A percentile compares a stretch with the other conserved stretches of the same genome.
phyloP scores from a whole-genome alignment of 495 filamentous ascomycete species.

The Cenococcum geophilum region DNA sequence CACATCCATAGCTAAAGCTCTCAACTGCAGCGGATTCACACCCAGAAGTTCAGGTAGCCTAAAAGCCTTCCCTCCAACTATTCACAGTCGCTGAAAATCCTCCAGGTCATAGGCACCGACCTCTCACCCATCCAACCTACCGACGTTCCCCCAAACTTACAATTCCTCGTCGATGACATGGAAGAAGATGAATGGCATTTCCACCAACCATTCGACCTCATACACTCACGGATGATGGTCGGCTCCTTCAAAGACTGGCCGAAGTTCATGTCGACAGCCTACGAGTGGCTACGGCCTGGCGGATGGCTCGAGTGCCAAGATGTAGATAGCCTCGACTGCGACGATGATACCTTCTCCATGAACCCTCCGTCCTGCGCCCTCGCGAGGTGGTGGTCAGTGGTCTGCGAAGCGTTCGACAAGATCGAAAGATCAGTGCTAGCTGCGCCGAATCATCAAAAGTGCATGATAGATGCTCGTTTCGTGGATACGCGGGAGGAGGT shows the following conservation, averaged over 20 bases:
- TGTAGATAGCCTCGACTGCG: background rate
- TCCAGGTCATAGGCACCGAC: constrained; percentile 19
- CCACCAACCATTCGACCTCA: constrained; percentile 18
- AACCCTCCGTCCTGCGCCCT: background rate
- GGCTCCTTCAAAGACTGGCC: constrained; percentile 9
- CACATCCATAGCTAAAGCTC: background rate
- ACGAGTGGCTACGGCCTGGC: constrained; percentile 11
- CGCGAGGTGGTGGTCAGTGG: background rate
- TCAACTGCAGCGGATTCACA: constrained; percentile 8
- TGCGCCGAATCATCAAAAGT: constrained; percentile 12
- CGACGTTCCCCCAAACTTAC: constrained; percentile 22
- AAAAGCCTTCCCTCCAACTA: background rate
- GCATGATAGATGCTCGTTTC: constrained; percentile 24
- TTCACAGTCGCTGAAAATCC: background rate
- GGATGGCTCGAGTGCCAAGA: constrained; percentile 26
- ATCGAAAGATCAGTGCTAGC: constrained; percentile 10
- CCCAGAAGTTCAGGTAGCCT: constrained; percentile 1
- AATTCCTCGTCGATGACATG: constrained; percentile 22
- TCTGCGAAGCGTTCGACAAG: background rate
- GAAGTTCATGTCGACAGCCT: constrained; percentile 13
- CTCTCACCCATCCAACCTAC: constrained; percentile 24
- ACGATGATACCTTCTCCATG: background rate
- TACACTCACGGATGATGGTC: constrained; percentile 22
- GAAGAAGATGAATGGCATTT: constrained; percentile 22
- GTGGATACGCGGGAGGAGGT: constrained; percentile 17